A percentile compares a stretch with the other conserved stretches of the same genome.
phyloP scores from a whole-genome alignment of 2,329 filamentous ascomycete genomes.

The Xylariaceae sp. region DNA sequence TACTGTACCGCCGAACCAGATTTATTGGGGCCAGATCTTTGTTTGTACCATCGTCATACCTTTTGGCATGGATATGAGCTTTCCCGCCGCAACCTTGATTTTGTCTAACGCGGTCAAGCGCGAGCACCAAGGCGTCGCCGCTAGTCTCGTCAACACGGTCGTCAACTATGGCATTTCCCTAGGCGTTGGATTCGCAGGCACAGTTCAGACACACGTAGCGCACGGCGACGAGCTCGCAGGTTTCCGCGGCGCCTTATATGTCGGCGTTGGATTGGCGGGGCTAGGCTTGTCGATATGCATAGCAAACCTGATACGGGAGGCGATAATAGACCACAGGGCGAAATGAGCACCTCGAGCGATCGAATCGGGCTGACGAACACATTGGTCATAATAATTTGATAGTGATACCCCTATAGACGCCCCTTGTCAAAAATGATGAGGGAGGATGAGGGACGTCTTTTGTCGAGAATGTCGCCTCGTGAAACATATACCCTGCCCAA shows the following conservation, averaged over 20 bases:
- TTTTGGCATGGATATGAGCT: conserved; percentile 54
- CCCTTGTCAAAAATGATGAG: no score
- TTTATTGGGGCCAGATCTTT: conserved; percentile 52
- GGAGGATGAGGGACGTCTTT: no score
- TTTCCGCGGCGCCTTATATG: conserved; percentile 25
- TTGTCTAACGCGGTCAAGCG: conserved; percentile 38
- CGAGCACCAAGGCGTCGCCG: conserved; percentile 31
- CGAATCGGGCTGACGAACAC: background rate
- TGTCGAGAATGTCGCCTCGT: no score
- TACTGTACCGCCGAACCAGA: conserved; percentile 41
- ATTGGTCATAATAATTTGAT: no score
- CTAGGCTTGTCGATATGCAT: conserved; percentile 22
- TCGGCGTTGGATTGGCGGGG: conserved; percentile 22
- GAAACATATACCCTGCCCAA: no score
- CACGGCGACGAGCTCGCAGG: conserved; percentile 23
- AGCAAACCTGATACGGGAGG: conserved; percentile 17
- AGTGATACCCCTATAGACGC: no score
- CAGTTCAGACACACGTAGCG: conserved; percentile 28
- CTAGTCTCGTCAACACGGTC: conserved; percentile 49
- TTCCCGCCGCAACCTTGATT: conserved; percentile 50
- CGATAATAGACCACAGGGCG: conserved; percentile 5
- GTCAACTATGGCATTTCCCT: conserved; percentile 56
- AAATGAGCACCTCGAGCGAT: background rate
- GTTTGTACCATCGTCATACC: conserved; percentile 45
- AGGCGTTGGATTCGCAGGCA: conserved; percentile 52